These are phyloP conservation scores for Thuja plicata DNA, from an alignment of 83 land plant genomes.

Conservation along the genomic window DNA sequence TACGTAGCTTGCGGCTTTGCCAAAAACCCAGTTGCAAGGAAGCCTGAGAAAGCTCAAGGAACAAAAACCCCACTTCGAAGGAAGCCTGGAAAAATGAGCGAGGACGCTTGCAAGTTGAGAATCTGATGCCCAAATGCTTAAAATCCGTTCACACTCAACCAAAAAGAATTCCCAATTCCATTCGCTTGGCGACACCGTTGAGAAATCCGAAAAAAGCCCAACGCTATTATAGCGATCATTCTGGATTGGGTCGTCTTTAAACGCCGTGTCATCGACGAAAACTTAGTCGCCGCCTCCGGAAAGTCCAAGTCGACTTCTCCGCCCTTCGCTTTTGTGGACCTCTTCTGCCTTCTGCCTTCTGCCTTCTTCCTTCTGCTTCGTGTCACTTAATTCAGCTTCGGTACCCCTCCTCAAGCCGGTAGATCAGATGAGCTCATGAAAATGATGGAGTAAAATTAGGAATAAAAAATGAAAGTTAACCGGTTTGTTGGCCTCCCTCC, in stretches of 20 bases:
- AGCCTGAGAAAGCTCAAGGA: not conserved
- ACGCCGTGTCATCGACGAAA: constrained; percentile 12
- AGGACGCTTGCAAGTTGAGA: constrained; percentile 3
- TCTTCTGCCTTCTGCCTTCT: not conserved
- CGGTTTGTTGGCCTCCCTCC: too few species aligned
- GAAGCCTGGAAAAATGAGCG: not conserved
- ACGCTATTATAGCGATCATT: not conserved
- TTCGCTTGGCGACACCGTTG: not conserved
- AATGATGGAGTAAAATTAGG: too few species aligned
- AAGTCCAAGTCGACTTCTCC: not conserved
- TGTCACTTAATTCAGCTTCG: not conserved
- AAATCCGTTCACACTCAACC: not conserved
- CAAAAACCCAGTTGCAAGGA: not conserved
- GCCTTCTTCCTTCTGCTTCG: not conserved
- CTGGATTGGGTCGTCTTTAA: not conserved
- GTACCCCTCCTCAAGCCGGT: not conserved
- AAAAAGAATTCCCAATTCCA: not conserved
- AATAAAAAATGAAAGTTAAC: too few species aligned
- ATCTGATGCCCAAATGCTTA: constrained; percentile 6
- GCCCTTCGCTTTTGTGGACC: not conserved
- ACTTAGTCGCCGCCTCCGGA: not conserved
- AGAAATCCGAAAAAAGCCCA: not conserved
- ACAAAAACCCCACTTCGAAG: constrained; percentile 2
- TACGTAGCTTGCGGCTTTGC: not conserved
- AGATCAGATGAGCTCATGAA: not conserved